phyloP scores from a whole-genome alignment of 768 basidiomycete species.

The Suillus bovinus region DNA sequence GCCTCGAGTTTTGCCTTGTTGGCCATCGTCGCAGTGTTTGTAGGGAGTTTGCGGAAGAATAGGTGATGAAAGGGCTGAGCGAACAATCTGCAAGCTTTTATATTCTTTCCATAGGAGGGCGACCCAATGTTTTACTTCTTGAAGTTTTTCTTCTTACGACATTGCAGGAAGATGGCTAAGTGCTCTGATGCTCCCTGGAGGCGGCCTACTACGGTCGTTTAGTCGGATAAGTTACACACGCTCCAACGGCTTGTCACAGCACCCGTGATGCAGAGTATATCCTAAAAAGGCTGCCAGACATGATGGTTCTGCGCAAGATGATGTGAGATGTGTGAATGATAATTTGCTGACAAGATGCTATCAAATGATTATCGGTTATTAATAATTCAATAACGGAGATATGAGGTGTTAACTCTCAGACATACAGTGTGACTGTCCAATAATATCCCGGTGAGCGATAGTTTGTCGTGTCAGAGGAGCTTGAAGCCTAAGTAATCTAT shows the following conservation, averaged over 20 bases:
- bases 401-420: background rate
- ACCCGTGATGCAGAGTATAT: background rate
- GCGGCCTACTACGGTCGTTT: background rate
- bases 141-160: constrained; percentile 3
- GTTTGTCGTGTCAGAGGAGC: no score
- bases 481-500: no score
- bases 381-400: background rate
- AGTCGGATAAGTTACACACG: background rate
- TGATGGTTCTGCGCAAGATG: background rate
- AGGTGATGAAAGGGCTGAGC: background rate
- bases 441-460: no score
- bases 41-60: background rate
- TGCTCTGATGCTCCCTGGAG: background rate
- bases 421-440: background rate
- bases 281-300: background rate
- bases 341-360: no score
- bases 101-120: background rate
- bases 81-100: background rate
- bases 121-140: background rate
- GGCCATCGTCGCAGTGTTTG: constrained; percentile 2
- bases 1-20: constrained; percentile 26
- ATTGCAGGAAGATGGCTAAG: background rate
- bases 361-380: background rate
- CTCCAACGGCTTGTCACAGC: background rate
- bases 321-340: no score